Evolutionary conservation across 345 rosid genomes (phyloP).

Genomic region (Syzygium aqueum): DNA sequence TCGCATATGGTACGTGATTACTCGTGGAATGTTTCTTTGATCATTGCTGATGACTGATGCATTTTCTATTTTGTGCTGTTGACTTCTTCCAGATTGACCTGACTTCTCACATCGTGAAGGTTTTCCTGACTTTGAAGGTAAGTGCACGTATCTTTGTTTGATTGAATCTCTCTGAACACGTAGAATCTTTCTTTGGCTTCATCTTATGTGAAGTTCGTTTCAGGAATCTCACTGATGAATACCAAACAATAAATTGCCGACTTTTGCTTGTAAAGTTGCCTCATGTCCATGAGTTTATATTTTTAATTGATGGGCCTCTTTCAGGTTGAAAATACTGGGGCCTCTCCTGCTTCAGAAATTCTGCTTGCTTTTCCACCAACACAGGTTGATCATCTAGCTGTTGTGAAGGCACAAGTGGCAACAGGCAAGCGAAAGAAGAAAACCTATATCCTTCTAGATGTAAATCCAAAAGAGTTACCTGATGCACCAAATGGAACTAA

Average conservation of each 20-base stretch:
- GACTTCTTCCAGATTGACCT: conserved; percentile 72
- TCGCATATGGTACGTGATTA: neutral
- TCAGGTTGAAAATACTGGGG: conserved; percentile 79
- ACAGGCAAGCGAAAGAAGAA: conserved; percentile 76
- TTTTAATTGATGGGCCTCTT: conserved; percentile 3
- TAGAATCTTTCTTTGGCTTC: neutral
- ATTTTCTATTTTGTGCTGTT: neutral
- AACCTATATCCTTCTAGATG: conserved; percentile 1
- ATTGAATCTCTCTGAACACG: neutral
- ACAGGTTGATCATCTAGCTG: conserved; percentile 55
- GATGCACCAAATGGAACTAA: conserved; percentile 39
- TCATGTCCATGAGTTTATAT: neutral
- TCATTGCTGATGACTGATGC: conserved; percentile 9
- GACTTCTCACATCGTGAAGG: conserved; percentile 73
- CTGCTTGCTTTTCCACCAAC: conserved; percentile 85
- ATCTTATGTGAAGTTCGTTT: neutral
- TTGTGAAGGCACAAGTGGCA: conserved; percentile 64
- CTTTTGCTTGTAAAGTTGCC: neutral
- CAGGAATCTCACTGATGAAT: neutral
- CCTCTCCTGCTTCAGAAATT: conserved; percentile 48
- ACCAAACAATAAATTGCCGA: neutral
- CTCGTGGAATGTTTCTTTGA: neutral
- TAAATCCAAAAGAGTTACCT: neutral
- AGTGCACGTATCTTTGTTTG: neutral
- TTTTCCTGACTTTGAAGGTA: conserved; percentile 90